Base-by-base conservation (phyloP, 495 filamentous ascomycete genomes). In the Daldinia vernicosa region DNA sequence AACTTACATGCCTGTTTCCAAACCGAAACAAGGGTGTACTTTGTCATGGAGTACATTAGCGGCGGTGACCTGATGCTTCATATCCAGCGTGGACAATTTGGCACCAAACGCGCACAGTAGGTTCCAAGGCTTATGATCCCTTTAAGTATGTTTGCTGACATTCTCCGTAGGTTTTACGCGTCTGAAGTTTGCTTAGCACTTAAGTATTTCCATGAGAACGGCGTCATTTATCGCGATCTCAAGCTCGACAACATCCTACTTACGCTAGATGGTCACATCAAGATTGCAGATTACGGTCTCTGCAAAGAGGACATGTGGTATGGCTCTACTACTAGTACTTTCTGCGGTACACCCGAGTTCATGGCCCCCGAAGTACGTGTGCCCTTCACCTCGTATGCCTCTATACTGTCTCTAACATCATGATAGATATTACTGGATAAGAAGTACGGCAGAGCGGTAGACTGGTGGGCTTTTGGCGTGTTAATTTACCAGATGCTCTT, bases 301-400 rank as follows among this genome's bases (percentile, higher is more conserved):
- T 99, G 95, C 83, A 99, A 99, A 80, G 96, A 99, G 76, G 94
- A 98, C 67, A 99, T 99, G 96, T 98, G 94, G 92, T 98, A 98
- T 78, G 94, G 94, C 37, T 92, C 91, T 60, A 97, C 92, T 0
- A 99, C 95, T 1, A 94, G 94, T 81, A 99, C 95, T 27, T 99
- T 99, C 83, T 99, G 95, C 81, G 95, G 95, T 80, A 99, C 95
- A 24, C 95, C 95, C 43, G 95, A 99, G 76, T 99, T 99, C 67
- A 99, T 99, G 95, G 95, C 95, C 14, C 95, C 95, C 11, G 95
- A 99, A 86, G 93, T 96, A 87, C 76, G 86, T 80, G 8, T 19
- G 4, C 37, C 6, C 19, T 5, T 24, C 51, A 5, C 17, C 35
- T 60, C 17, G 35, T 2, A 37, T 28, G 11, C 1, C 19, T 32